Conservation (phyloP, 129 eudicot species). For the Solidago caesia region DNA sequence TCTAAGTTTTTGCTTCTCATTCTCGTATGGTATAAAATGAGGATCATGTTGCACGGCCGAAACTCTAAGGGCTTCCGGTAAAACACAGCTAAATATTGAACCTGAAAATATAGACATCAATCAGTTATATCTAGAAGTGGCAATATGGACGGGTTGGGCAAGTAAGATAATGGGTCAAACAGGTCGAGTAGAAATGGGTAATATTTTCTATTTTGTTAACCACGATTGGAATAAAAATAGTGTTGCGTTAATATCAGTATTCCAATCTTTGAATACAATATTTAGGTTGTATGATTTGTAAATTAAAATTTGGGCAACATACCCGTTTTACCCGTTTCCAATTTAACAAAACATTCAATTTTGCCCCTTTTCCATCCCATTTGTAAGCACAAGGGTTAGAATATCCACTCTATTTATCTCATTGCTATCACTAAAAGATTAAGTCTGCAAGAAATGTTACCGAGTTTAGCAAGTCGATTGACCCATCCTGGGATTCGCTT, state of each 20-base stretch:
- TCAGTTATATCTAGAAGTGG: background rate
- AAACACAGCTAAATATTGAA: constrained; percentile 61
- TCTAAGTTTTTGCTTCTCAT: constrained; percentile 65
- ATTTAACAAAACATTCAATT: background rate
- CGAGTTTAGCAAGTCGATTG: constrained; percentile 69
- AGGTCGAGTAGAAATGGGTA: too few relatives aligned
- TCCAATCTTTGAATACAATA: background rate
- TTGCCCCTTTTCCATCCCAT: background rate
- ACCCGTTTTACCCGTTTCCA: background rate
- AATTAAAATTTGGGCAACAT: background rate
- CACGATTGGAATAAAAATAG: too few relatives aligned
- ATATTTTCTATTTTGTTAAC: too few relatives aligned
- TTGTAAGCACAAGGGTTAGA: background rate
- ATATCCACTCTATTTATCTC: background rate
- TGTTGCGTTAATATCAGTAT: too few relatives aligned
- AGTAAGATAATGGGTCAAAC: background rate
- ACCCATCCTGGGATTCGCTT: constrained; percentile 77
- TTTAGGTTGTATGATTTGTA: background rate
- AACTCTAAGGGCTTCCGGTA: constrained; percentile 73
- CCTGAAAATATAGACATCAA: constrained; percentile 37
- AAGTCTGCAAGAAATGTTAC: constrained; percentile 33
- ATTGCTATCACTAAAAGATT: background rate
- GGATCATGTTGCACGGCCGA: constrained; percentile 56
- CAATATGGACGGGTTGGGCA: background rate
- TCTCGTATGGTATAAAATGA: constrained; percentile 32